A percentile compares a stretch with the other conserved stretches of the same genome.
phyloP scores from a whole-genome alignment of 805 yeast genomes.

The Saturnispora saitoi region DNA sequence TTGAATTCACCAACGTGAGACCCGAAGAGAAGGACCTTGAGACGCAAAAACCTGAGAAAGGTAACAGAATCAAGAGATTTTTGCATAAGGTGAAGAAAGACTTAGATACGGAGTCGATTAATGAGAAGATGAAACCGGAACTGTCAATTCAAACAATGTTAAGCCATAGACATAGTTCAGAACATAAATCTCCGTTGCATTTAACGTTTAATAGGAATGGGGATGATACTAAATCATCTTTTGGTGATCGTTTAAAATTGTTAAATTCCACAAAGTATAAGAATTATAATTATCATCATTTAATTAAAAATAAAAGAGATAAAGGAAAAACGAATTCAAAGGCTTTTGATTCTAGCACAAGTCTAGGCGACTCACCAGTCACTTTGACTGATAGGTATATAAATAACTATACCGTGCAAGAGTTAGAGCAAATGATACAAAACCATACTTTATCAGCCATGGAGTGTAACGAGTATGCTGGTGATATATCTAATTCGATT shows the following conservation, averaged over 20 bases:
- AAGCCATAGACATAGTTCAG: slow-evolving; percentile 12
- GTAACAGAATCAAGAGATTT: slow-evolving; percentile 19
- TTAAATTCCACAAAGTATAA: slow-evolving; percentile 22
- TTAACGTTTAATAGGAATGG: slow-evolving; percentile 24
- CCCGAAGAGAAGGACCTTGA: slow-evolving; percentile 8
- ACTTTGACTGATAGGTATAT: background rate
- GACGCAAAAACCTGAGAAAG: slow-evolving; percentile 4
- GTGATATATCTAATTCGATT: slow-evolving; percentile 43
- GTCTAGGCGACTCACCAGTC: background rate
- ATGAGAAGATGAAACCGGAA: background rate
- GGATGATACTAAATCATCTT: slow-evolving; percentile 19
- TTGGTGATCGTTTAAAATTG: slow-evolving; percentile 11
- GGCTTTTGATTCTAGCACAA: slow-evolving; percentile 26
- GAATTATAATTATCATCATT: slow-evolving; percentile 22
- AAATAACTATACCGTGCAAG: slow-evolving; percentile 20
- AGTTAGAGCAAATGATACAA: slow-evolving; percentile 24
- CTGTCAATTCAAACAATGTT: slow-evolving; percentile 7
- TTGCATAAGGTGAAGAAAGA: slow-evolving; percentile 17
- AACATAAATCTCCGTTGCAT: slow-evolving; percentile 24
- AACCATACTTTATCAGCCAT: slow-evolving; percentile 23
- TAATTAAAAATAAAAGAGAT: slow-evolving; percentile 26
- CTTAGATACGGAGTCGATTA: slow-evolving; percentile 1
- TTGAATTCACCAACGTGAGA: slow-evolving; percentile 29
- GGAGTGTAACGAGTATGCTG: slow-evolving; percentile 35
- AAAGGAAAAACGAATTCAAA: slow-evolving; percentile 29